A percentile compares a stretch with the other conserved stretches of the same genome.
phyloP scores from a whole-genome alignment of 2,329 filamentous ascomycete species.

The Huntiella savannae region DNA sequence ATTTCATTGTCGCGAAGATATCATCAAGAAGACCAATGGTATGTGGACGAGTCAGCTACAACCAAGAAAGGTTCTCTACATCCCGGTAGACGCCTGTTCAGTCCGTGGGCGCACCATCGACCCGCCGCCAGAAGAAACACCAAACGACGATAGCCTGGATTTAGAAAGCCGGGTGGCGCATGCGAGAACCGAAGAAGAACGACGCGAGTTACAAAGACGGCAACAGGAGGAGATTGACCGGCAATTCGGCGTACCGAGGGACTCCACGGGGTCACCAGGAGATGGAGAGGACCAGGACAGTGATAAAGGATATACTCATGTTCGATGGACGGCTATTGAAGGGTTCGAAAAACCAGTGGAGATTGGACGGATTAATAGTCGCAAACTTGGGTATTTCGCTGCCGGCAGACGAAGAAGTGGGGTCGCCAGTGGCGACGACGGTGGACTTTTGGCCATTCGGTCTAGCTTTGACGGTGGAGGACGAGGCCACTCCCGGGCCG shows the following conservation, averaged over 20 bases:
- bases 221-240: conserved; percentile 9
- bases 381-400: conserved; percentile 76
- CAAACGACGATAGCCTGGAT: not conserved
- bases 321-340: conserved; percentile 73
- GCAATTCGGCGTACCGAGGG: not conserved
- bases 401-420: conserved; percentile 70
- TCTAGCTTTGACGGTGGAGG: not conserved
- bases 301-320: conserved; percentile 65
- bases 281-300: not conserved
- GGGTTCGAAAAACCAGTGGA: conserved; percentile 51
- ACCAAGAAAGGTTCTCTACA: conserved; percentile 55
- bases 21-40: conserved; percentile 72
- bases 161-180: not conserved
- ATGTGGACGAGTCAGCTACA: conserved; percentile 94
- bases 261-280: too few species aligned
- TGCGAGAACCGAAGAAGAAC: conserved; percentile 1
- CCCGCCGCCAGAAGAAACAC: conserved; percentile 20
- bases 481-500: not conserved
- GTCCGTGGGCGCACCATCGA: conserved; percentile 55
- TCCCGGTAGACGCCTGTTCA: conserved; percentile 80
- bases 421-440: conserved; percentile 32
- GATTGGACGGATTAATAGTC: conserved; percentile 66
- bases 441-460: conserved; percentile 42
- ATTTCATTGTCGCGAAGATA: conserved; percentile 70
- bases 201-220: conserved; percentile 2